phyloP scores from a whole-genome alignment of 2,329 filamentous ascomycete species.

The Monascus ruber region DNA sequence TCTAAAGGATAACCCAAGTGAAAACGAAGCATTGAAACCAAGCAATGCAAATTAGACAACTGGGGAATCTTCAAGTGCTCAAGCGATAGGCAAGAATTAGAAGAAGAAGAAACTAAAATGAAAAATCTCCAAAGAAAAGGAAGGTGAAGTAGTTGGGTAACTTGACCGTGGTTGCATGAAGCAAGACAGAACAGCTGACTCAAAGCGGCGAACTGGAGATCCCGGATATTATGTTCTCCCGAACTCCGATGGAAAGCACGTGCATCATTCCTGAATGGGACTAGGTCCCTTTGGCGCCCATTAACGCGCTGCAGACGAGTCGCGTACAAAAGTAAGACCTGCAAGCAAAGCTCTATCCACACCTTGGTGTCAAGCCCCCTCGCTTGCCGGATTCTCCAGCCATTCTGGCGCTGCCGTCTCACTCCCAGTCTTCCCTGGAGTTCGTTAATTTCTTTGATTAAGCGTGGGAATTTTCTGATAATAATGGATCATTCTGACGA shows the following conservation, averaged over 20 bases:
- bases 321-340: constrained; percentile 4
- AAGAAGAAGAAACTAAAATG: not conserved
- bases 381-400: no score
- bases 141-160: no score
- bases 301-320: constrained; percentile 24
- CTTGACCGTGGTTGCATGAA: no score
- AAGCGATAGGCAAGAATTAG: not conserved
- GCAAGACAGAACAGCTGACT: no score
- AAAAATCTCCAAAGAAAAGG: not conserved
- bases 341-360: no score
- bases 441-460: not conserved
- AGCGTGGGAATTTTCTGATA: not conserved
- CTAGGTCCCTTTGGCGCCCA: constrained; percentile 15
- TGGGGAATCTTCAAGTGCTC: not conserved
- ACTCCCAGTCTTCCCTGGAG: not conserved
- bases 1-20: not conserved
- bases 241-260: not conserved
- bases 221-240: not conserved
- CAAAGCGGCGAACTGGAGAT: not conserved
- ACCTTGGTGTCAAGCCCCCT: no score
- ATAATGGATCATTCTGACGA: constrained; percentile 28
- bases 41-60: constrained; percentile 1
- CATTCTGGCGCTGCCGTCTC: not conserved
- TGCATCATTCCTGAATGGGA: constrained; percentile 5
- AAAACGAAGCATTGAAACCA: not conserved